Conservation (phyloP, 306 rosid genomes). For the barrel medic (Medicago truncatula) region DNA sequence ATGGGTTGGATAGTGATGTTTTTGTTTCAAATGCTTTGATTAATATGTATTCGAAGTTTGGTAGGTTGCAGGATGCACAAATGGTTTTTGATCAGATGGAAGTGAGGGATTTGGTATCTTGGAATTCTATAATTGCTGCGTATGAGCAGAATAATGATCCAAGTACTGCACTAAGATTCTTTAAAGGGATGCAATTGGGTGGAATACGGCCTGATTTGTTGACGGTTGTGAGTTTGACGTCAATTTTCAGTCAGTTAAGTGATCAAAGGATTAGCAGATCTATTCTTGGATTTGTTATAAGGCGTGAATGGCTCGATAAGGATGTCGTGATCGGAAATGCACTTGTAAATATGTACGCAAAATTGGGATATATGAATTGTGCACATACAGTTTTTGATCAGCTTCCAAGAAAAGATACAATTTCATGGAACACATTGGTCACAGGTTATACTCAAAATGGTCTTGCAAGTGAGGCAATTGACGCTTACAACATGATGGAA, state of each 20-base stretch:
- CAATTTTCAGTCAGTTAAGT: slow-evolving; percentile 53
- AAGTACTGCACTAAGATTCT: slow-evolving; percentile 41
- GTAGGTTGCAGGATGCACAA: slow-evolving; percentile 46
- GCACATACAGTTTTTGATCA: slow-evolving; percentile 47
- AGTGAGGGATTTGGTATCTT: slow-evolving; percentile 45
- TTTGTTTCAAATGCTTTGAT: slow-evolving; percentile 58
- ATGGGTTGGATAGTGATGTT: slow-evolving; percentile 50
- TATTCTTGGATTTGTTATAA: slow-evolving; percentile 48
- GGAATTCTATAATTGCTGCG: slow-evolving; percentile 33
- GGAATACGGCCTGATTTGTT: slow-evolving; percentile 52
- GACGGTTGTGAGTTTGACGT: slow-evolving; percentile 54
- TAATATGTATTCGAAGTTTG: slow-evolving; percentile 56
- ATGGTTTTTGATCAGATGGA: slow-evolving; percentile 50
- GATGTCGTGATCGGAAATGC: slow-evolving; percentile 33
- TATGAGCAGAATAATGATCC: slow-evolving; percentile 57
- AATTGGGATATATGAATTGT: slow-evolving; percentile 42
- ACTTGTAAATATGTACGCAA: slow-evolving; percentile 33
- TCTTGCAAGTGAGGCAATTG: slow-evolving; percentile 56
- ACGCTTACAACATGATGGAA: slow-evolving; percentile 49
- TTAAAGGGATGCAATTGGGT: slow-evolving; percentile 48
- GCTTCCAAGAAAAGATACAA: slow-evolving; percentile 47
- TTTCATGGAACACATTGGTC: slow-evolving; percentile 60
- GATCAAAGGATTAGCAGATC: slow-evolving; percentile 46
- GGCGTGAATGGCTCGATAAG: slow-evolving; percentile 43
- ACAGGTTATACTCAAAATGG: slow-evolving; percentile 60